Conservation (phyloP, 257 asterid genomes). For the Solanum virginianum region DNA sequence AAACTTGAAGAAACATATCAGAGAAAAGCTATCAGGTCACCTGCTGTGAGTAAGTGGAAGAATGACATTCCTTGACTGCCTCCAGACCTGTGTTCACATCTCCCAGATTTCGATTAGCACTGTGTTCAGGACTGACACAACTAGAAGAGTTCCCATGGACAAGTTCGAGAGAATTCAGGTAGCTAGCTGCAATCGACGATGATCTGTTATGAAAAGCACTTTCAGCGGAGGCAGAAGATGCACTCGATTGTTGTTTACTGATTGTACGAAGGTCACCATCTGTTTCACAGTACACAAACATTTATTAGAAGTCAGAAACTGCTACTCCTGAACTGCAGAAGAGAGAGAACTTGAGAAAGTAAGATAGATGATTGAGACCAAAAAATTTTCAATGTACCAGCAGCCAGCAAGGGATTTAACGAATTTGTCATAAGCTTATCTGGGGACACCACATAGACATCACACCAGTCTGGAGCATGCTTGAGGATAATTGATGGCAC, state of each 20-base stretch:
- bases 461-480: constrained; percentile 53
- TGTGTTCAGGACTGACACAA: constrained; percentile 2
- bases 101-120: constrained; percentile 13
- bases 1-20: not conserved
- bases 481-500: constrained; percentile 65
- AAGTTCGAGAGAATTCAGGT: constrained; percentile 15
- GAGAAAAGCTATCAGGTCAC: constrained; percentile 18
- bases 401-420: constrained; percentile 20
- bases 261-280: constrained; percentile 15
- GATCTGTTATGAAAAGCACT: constrained; percentile 14
- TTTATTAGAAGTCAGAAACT: not conserved
- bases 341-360: not conserved
- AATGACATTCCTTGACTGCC: constrained; percentile 12
- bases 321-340: not conserved
- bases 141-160: constrained; percentile 5
- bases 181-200: constrained; percentile 11
- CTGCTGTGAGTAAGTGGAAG: constrained; percentile 34
- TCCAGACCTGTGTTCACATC: constrained; percentile 13
- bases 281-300: constrained; percentile 13
- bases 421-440: constrained; percentile 41
- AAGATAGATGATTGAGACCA: not conserved
- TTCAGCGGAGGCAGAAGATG: constrained; percentile 28
- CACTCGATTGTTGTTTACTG: constrained; percentile 11
- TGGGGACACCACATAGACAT: constrained; percentile 45
- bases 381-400: constrained; percentile 28